These are phyloP conservation scores for Fusarium solani-melongenae DNA, from an alignment of 2,329 filamentous ascomycete species.

Conservation along the genomic window DNA sequence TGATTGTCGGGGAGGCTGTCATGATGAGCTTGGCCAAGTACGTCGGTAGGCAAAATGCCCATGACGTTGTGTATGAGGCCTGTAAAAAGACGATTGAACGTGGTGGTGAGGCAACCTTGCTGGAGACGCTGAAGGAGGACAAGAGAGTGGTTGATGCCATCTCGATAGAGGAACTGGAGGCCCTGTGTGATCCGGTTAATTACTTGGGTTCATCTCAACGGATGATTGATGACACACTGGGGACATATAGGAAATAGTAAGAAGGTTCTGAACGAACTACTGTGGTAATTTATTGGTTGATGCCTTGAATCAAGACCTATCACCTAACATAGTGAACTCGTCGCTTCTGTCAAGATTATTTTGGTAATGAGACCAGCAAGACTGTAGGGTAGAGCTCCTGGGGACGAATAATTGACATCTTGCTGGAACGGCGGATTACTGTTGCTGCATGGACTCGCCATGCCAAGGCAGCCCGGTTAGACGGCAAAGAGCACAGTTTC, in stretches of 20 bases:
- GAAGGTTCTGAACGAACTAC: no score
- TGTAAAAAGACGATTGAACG: conserved; percentile 47
- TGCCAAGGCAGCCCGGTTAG: no score
- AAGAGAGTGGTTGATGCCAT: not conserved
- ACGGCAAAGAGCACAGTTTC: no score
- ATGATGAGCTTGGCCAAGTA: conserved; percentile 69
- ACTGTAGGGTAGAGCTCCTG: no score
- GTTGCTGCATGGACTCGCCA: no score
- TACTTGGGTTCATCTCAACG: conserved; percentile 6
- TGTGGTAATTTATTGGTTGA: no score
- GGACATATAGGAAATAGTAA: not conserved
- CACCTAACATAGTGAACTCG: no score
- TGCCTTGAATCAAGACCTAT: no score
- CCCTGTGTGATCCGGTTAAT: conserved; percentile 10
- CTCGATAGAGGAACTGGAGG: not conserved
- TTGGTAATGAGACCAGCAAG: no score
- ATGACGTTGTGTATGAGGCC: conserved; percentile 67
- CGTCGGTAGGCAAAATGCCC: conserved; percentile 63
- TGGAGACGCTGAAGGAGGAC: not conserved
- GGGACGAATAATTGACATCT: no score
- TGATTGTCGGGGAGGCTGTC: conserved; percentile 69
- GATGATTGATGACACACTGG: not conserved
- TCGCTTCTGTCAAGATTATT: no score
- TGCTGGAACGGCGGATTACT: no score
- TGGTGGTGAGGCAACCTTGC: conserved; percentile 1